Conservation (phyloP, 345 rosid species). For the Linum lewisii region DNA sequence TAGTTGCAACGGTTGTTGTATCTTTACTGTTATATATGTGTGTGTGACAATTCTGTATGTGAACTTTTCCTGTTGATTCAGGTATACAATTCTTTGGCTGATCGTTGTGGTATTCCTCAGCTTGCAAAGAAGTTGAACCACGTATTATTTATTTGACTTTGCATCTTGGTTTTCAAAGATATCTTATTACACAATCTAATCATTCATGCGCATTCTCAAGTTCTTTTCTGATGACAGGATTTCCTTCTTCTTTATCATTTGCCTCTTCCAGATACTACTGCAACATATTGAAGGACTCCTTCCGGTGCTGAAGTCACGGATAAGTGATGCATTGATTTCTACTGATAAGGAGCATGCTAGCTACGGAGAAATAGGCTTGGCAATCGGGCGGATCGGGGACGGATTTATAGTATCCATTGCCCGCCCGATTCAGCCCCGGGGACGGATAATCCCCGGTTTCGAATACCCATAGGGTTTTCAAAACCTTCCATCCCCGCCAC, state of each 20-base stretch:
- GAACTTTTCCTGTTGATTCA: constrained; percentile 14
- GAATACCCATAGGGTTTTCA: too few relatives aligned
- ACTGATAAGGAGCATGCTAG: constrained; percentile 89
- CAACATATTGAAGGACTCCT: constrained; percentile 78
- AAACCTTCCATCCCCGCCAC: too few relatives aligned
- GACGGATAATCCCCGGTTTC: too few relatives aligned
- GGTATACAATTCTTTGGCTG: constrained; percentile 75
- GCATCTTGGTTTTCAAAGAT: neutral
- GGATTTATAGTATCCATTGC: too few relatives aligned
- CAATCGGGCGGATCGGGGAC: too few relatives aligned
- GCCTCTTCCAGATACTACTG: constrained; percentile 52
- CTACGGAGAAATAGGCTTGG: constrained; percentile 72
- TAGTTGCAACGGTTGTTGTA: constrained; percentile 8
- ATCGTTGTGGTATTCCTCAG: too few relatives aligned
- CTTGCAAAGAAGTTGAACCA: constrained; percentile 88
- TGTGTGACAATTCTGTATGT: neutral
- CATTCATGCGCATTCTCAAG: neutral
- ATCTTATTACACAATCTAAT: neutral
- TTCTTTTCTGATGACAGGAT: neutral
- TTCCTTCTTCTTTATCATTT: neutral
- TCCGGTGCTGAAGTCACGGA: constrained; percentile 74
- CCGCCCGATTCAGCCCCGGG: too few relatives aligned
- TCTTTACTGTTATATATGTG: neutral
- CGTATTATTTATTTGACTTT: constrained; percentile 28
- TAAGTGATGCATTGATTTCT: constrained; percentile 55